Conservation (phyloP, 768 basidiomycete genomes). For the Lepiota venenata region DNA sequence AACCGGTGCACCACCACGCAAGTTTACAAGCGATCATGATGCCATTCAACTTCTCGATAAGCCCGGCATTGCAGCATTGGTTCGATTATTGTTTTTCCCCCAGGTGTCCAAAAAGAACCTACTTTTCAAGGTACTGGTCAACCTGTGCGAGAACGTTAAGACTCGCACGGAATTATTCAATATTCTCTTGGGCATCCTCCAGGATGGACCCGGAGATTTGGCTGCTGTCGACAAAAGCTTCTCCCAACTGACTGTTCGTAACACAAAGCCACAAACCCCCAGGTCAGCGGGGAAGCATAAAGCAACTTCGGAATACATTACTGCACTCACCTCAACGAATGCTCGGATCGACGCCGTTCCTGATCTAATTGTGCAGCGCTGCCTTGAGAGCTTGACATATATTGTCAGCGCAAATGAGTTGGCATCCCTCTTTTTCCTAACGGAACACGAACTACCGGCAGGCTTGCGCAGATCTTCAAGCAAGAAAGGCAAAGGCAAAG, state of each 20-base stretch:
- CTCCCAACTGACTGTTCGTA: slow-evolving; percentile 81
- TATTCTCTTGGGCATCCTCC: slow-evolving; percentile 87
- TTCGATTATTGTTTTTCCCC: slow-evolving; percentile 95
- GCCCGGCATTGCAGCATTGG: slow-evolving; percentile 79
- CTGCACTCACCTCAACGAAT: slow-evolving; percentile 45
- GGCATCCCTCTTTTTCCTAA: slow-evolving; percentile 91
- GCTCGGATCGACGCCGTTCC: slow-evolving; percentile 80
- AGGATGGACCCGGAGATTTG: slow-evolving; percentile 93
- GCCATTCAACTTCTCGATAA: slow-evolving; percentile 94
- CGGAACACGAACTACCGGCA: slow-evolving; percentile 88
- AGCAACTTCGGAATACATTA: slow-evolving; percentile 47
- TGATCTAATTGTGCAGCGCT: slow-evolving; percentile 90
- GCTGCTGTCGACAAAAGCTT: slow-evolving; percentile 92
- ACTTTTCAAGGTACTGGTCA: slow-evolving; percentile 87
- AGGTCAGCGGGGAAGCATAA: slow-evolving; percentile 74
- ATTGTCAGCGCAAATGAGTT: slow-evolving; percentile 84
- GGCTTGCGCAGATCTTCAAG: slow-evolving; percentile 64
- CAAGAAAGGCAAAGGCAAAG: slow-evolving; percentile 95
- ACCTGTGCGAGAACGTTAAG: slow-evolving; percentile 92
- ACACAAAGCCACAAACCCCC: slow-evolving; percentile 42
- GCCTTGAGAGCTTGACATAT: slow-evolving; percentile 85
- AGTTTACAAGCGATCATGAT: slow-evolving; percentile 64
- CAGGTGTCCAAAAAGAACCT: slow-evolving; percentile 83
- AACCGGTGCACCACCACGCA: slow-evolving; percentile 36
- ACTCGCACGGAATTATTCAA: slow-evolving; percentile 93